Evolutionary conservation across 2,329 filamentous ascomycete genomes (phyloP).

Genomic region (Pleomassaria siparia): DNA sequence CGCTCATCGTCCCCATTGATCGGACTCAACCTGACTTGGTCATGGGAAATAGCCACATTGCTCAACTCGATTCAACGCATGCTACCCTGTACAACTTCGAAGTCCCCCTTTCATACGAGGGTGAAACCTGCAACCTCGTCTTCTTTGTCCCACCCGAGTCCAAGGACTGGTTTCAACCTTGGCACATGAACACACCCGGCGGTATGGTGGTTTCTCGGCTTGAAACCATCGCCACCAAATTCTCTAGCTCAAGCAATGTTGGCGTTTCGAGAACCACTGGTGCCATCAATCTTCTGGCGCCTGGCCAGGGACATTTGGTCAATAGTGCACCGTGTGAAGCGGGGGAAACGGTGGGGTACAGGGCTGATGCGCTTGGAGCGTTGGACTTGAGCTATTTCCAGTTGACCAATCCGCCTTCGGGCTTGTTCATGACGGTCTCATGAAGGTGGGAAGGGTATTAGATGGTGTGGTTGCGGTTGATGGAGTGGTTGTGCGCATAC

Average conservation of each 20-base stretch:
- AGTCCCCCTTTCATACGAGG: constrained; percentile 41
- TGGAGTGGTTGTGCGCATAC: background rate
- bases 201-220: constrained; percentile 36
- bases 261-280: constrained; percentile 15
- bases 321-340: constrained; percentile 26
- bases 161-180: constrained; percentile 38
- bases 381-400: constrained; percentile 33
- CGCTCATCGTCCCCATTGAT: constrained; percentile 42
- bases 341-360: constrained; percentile 25
- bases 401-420: constrained; percentile 21
- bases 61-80: constrained; percentile 41
- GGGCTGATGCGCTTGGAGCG: constrained; percentile 22
- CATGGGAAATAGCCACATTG: constrained; percentile 45
- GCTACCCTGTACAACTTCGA: constrained; percentile 52
- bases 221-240: constrained; percentile 6
- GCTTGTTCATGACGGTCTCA: constrained; percentile 22
- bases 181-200: constrained; percentile 34
- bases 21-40: constrained; percentile 39
- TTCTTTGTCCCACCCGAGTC: constrained; percentile 48
- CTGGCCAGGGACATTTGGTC: constrained; percentile 23
- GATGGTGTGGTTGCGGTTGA: background rate
- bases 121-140: constrained; percentile 51
- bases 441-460: background rate
- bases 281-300: constrained; percentile 12
- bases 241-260: constrained; percentile 12